Evolutionary conservation across 73 alveolate genomes (phyloP).

Genomic region (Stentor coeruleus): DNA sequence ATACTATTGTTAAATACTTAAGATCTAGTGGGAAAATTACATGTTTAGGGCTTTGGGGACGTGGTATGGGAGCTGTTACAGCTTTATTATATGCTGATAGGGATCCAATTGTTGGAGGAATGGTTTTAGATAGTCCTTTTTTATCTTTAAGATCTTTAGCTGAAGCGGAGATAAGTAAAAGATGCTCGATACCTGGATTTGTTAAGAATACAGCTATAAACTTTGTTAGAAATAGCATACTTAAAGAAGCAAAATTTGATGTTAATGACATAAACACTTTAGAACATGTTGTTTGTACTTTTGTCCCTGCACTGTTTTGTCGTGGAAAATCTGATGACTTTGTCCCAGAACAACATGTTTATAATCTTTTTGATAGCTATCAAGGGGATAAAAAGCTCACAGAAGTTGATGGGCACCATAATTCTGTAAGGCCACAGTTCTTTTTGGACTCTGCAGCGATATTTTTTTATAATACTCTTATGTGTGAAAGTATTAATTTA

Average conservation of each 20-base stretch:
- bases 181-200: constrained; percentile 50
- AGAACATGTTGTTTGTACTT: constrained; percentile 63
- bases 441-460: constrained; percentile 54
- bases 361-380: constrained; percentile 74
- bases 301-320: constrained; percentile 86
- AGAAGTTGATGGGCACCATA: constrained; percentile 23
- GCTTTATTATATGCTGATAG: constrained; percentile 71
- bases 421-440: constrained; percentile 36
- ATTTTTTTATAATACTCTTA: constrained; percentile 35
- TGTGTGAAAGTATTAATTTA: not conserved
- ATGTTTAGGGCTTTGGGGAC: constrained; percentile 90
- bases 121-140: constrained; percentile 86
- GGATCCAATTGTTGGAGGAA: constrained; percentile 59
- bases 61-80: constrained; percentile 95
- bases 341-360: constrained; percentile 79
- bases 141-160: constrained; percentile 61
- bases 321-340: constrained; percentile 86
- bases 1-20: constrained; percentile 50
- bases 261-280: constrained; percentile 74
- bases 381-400: constrained; percentile 80
- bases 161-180: constrained; percentile 63
- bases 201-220: constrained; percentile 66
- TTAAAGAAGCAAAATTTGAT: constrained; percentile 88
- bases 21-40: constrained; percentile 45
- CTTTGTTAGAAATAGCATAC: constrained; percentile 66